Base-by-base conservation (phyloP, 352 stramenopile genomes). In the Globisporangium irregulare region DNA sequence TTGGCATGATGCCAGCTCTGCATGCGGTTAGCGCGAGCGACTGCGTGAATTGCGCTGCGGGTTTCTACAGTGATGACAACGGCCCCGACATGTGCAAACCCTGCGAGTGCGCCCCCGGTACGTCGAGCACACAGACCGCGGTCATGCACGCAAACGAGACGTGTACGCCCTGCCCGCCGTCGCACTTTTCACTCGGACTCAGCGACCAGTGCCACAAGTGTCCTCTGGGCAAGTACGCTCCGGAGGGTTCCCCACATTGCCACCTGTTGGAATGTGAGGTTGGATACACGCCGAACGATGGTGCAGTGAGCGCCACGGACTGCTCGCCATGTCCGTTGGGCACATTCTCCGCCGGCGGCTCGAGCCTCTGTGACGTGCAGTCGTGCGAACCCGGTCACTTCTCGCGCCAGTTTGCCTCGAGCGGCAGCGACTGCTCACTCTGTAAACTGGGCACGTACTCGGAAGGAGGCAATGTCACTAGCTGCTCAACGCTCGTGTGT, bases 41-140 rank as follows among this genome's bases (percentile, higher is more conserved):
- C 66, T 83, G 76, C 62, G 69, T 70, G 20, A 54, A 71, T 7
- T 83, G 76, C 41, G 51, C 66, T 5, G 7, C 76, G 0, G 76
- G 76, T 25, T 83, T 83, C 62, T 83, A 74, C 70, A 79, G 62
- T 59, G 65, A 79, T 67, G 65, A 63, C 34, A 24, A 68, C 56
- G 76, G 76, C 5, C 73, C 73, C n/a, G 72, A 77, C 65, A 79
- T 81, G 72, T 83, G 76, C 69, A 68, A 83, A 56, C 71, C 76
- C 7, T 77, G 68, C 43, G 46, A 20, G 55, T 83, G 76, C 25
- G 55, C 65, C 3, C 61, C 73, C 12, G 76, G 76, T 24, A 67
- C 62, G 2, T 58, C 76, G n/a, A 81, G 73, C 69, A 38, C 38
- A 1, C 55, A 48, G 20, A 32, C 51, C 2, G 67, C 67, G 0